Percentiles rank a stretch among this genome's conserved stretches.
Conservation (phyloP, 2,329 filamentous ascomycete species). For the Fusarium sp. region DNA sequence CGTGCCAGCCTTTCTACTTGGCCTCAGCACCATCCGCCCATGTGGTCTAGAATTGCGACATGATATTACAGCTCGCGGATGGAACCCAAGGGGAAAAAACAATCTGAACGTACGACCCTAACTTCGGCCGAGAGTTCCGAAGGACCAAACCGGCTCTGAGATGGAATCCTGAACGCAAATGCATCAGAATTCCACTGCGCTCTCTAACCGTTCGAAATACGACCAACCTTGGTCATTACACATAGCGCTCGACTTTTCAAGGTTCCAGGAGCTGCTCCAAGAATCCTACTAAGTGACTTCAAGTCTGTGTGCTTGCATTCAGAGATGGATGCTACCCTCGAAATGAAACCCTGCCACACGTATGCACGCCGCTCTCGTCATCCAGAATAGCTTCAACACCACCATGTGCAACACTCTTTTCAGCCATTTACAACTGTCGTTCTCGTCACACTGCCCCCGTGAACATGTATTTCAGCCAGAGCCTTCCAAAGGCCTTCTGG, state of each 20-base stretch:
- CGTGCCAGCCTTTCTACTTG: constrained; percentile 30
- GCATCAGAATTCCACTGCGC: neutral
- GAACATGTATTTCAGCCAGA: constrained; percentile 1
- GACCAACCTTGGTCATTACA: constrained; percentile 5
- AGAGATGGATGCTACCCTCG: constrained; percentile 41
- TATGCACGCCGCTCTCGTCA: constrained; percentile 48
- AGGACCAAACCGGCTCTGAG: neutral
- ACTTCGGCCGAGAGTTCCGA: constrained; percentile 18
- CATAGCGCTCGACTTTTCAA: constrained; percentile 16
- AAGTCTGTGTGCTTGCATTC: constrained; percentile 27
- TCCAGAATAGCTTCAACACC: constrained; percentile 44
- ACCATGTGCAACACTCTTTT: constrained; percentile 22
- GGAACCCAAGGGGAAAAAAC: constrained; percentile 28
- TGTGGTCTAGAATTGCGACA: constrained; percentile 27
- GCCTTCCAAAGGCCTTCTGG: neutral
- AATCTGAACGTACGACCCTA: constrained; percentile 5
- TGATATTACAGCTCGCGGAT: constrained; percentile 28
- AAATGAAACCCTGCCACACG: constrained; percentile 34
- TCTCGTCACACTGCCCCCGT: constrained; percentile 28
- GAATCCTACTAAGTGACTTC: constrained; percentile 10
- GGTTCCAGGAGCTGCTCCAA: constrained; percentile 11
- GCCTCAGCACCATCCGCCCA: constrained; percentile 26
- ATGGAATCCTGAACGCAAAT: neutral
- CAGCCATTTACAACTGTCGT: constrained; percentile 32
- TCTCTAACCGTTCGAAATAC: neutral